phyloP scores from a whole-genome alignment of 2,329 filamentous ascomycete genomes.

The Alternaria sp. region DNA sequence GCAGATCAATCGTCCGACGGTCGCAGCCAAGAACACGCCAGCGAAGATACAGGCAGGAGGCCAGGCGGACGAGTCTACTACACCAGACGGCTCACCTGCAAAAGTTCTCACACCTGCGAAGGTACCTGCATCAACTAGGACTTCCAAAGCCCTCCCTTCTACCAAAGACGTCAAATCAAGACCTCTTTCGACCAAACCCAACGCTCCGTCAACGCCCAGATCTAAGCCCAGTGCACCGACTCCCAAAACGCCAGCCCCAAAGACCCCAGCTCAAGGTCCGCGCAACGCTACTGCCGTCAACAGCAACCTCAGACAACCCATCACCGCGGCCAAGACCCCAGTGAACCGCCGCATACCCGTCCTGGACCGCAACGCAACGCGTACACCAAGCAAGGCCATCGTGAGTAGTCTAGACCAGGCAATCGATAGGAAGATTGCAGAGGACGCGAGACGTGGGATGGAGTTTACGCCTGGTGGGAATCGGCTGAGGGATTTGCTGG shows the following conservation, averaged over 20 bases:
- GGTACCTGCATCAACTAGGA: slow-evolving; percentile 2
- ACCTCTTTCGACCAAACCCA: background rate
- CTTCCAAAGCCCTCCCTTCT: slow-evolving; percentile 14
- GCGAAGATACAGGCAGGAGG: background rate
- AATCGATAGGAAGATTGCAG: slow-evolving; percentile 36
- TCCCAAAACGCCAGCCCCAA: background rate
- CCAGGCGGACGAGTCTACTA: background rate
- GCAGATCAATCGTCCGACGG: background rate
- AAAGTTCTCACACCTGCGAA: background rate
- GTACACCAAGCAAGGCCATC: slow-evolving; percentile 34
- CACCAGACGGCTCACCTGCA: background rate
- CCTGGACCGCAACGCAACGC: slow-evolving; percentile 18
- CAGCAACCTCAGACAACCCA: background rate
- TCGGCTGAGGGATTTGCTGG: slow-evolving; percentile 17
- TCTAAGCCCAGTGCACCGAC: background rate
- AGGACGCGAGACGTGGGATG: slow-evolving; percentile 18
- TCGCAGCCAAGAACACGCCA: background rate
- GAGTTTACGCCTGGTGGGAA: slow-evolving; percentile 21
- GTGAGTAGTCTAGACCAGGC: slow-evolving; percentile 23
- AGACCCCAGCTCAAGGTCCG: background rate
- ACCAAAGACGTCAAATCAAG: background rate
- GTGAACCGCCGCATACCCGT: background rate
- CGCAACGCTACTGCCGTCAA: background rate
- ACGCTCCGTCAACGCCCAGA: background rate
- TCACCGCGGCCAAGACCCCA: background rate